phyloP scores from a whole-genome alignment of 192 early-diverging fungal genomes.

The Linnemannia schmuckeri region DNA sequence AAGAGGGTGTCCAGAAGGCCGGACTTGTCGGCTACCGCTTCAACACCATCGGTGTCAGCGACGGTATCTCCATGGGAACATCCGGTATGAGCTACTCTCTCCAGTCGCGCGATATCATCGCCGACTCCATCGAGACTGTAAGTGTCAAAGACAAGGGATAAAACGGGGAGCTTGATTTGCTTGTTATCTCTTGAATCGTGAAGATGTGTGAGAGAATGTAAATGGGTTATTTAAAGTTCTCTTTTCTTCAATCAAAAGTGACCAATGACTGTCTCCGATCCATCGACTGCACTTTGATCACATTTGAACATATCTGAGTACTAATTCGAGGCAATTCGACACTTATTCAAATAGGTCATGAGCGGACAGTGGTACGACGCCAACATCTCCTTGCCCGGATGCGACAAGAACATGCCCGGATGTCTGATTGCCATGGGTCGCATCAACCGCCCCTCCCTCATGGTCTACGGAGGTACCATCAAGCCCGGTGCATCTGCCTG shows the following conservation, averaged over 20 bases:
- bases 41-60: constrained; percentile 98
- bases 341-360: constrained; percentile 76
- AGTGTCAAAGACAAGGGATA: constrained; percentile 1
- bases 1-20: constrained; percentile 91
- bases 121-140: constrained; percentile 98
- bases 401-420: constrained; percentile 99
- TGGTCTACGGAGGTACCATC: constrained; percentile 99
- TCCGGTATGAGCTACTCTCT: constrained; percentile 97
- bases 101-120: constrained; percentile 97
- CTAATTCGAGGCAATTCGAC: not conserved
- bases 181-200: not conserved
- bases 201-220: not conserved
- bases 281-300: not conserved
- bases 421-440: constrained; percentile 96
- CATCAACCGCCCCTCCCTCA: constrained; percentile 94
- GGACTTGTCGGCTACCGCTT: constrained; percentile 96
- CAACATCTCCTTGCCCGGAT: constrained; percentile 97
- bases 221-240: not conserved
- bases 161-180: not conserved
- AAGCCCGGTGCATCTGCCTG: constrained; percentile 78
- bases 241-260: not conserved
- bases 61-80: constrained; percentile 98
- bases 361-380: constrained; percentile 98
- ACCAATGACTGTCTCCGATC: not conserved
- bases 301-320: not conserved